These are phyloP conservation scores for Tardiomyces digboiensis DNA, from an alignment of 1,139 yeast species.

Conservation along the genomic window DNA sequence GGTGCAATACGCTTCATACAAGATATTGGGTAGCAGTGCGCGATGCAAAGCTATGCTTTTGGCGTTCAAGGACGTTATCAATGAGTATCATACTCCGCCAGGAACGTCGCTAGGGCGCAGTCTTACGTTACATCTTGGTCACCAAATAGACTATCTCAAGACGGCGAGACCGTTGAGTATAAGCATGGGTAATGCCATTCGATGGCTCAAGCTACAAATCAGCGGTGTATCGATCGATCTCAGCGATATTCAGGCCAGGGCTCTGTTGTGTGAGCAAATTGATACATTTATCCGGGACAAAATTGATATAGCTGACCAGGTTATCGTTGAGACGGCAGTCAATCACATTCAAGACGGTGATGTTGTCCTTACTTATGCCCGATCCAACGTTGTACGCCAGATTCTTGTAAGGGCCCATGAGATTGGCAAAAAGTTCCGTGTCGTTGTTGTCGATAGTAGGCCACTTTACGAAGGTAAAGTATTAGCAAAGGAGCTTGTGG, in stretches of 20 bases:
- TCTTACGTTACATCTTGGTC: conserved; percentile 81
- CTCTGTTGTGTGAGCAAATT: conserved; percentile 53
- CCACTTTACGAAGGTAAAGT: conserved; percentile 92
- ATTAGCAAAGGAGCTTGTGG: conserved; percentile 54
- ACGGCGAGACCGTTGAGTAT: conserved; percentile 88
- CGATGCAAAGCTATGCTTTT: conserved; percentile 80
- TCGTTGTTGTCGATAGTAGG: conserved; percentile 88
- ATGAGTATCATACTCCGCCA: conserved; percentile 75
- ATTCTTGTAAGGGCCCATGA: conserved; percentile 63
- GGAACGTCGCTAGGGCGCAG: conserved; percentile 84
- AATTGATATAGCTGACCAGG: conserved; percentile 72
- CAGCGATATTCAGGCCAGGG: conserved; percentile 66
- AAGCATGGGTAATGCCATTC: conserved; percentile 95
- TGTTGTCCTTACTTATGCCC: conserved; percentile 81
- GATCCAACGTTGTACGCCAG: conserved; percentile 73
- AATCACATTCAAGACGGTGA: conserved; percentile 68
- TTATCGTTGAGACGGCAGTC: conserved; percentile 76
- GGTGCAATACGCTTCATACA: conserved; percentile 72
- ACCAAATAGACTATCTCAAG: conserved; percentile 88
- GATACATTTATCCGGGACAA: conserved; percentile 80
- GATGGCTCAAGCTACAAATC: conserved; percentile 95
- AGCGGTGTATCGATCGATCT: conserved; percentile 60
- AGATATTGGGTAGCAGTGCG: conserved; percentile 82
- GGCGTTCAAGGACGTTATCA: conserved; percentile 73
- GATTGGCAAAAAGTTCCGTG: conserved; percentile 60